Conservation (phyloP, 139 green algal genomes). For the Gonium pectorale region DNA sequence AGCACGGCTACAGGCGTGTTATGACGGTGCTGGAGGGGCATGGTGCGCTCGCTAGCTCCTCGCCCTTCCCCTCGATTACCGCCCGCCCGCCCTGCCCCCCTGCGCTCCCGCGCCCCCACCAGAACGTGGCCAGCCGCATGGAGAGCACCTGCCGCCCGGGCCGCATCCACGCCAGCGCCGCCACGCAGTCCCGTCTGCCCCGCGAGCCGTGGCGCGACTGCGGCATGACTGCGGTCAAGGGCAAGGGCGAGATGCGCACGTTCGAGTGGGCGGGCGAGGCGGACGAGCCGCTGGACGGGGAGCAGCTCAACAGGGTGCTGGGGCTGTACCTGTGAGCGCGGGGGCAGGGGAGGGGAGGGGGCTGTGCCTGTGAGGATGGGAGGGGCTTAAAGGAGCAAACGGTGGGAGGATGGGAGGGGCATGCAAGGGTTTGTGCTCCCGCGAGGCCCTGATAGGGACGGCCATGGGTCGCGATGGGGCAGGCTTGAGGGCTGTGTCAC, state of each 20-base stretch:
- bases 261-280: slow-evolving; percentile 12
- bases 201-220: slow-evolving; percentile 13
- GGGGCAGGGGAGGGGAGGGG: too few relatives aligned
- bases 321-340: slow-evolving; percentile 28
- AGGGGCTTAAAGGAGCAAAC: too few relatives aligned
- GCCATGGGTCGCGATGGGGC: too few relatives aligned
- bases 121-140: slow-evolving; percentile 70
- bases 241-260: slow-evolving; percentile 28
- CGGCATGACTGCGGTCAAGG: slow-evolving; percentile 22
- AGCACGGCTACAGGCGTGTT: too few relatives aligned
- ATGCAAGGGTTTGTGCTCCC: too few relatives aligned
- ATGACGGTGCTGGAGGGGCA: too few relatives aligned
- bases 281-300: not conserved
- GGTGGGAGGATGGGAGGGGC: too few relatives aligned
- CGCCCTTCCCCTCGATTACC: too few relatives aligned
- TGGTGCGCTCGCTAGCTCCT: too few relatives aligned
- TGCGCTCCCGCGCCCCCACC: not conserved
- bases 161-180: slow-evolving; percentile 53
- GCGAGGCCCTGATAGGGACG: too few relatives aligned
- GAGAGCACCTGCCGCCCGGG: slow-evolving; percentile 61
- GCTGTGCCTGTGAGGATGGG: too few relatives aligned
- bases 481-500: too few relatives aligned
- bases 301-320: slow-evolving; percentile 18
- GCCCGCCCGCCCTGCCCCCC: not conserved
- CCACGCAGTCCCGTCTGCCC: not conserved